Evolutionary conservation across 345 rosid genomes (phyloP), one percentile per base, ranked within the genome.

Genomic region (Raphanus raphanistrum): DNA sequence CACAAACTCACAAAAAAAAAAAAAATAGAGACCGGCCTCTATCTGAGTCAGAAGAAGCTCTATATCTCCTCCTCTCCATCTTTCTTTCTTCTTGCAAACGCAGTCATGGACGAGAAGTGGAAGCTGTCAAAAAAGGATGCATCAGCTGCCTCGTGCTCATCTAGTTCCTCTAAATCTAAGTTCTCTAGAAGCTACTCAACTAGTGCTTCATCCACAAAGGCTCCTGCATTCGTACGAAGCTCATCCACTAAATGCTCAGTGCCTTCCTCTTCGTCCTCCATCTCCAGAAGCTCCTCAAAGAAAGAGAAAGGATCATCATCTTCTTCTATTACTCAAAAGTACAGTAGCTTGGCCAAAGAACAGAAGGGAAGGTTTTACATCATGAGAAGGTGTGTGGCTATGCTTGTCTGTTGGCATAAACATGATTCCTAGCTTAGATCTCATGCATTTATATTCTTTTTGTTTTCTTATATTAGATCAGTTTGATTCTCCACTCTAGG

Each of bases 331-430:
- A 73, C 94, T 2, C 85, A 83, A 38, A 94, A 92, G 75, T 94
- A 90, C 63, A 90, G 90, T 74, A 88, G 85, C 89, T 60, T 94
- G 65, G 98, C 98, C 38, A 92, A 94, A 80, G 97, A 94, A 77
- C 96, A 94, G 64, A 94, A 94, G 84, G 92, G 97, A 3, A 88
- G 92, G 76, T 92, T 94, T 74, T 94, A 94, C 73, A 92, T 94
- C 83, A 94, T 94, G 93, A 89, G 97, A 76, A 85, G 96, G 66
- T 94, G 98, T 81, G 96, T 94, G 66, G 96, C 98, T 52, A 94
- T 94, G 98, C 98, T 94, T 68, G 97, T 90, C 72, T 92, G 97
- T 55, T 94, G 98, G 98, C 94, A 90, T 81, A 94, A 90, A 67
- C 97, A 94, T 81, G 92, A 94, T 85, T 83, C 91, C 57, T 88